Conservation (phyloP, 139 green algal genomes). For the Tetradesmus obliquus region DNA sequence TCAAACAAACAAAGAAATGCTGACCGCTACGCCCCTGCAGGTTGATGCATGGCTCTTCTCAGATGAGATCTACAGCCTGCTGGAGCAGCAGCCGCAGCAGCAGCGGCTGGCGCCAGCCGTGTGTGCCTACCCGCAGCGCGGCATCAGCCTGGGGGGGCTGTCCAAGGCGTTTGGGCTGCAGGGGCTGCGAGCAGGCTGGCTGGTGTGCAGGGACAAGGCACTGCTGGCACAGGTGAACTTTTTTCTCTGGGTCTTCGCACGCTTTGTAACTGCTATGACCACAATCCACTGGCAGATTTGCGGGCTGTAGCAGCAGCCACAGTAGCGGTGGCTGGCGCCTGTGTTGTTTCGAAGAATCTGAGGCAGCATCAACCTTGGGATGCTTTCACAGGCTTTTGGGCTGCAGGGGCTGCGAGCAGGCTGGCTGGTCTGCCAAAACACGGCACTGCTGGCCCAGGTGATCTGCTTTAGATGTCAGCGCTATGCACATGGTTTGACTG, state of each 20-base stretch:
- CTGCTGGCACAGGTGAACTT: slow-evolving; percentile 29
- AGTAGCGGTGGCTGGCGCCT: not conserved
- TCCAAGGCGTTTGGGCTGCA: slow-evolving; percentile 49
- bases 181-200: slow-evolving; percentile 53
- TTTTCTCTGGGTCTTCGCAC: not conserved
- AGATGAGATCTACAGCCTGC: slow-evolving; percentile 56
- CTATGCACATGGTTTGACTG: too few species aligned
- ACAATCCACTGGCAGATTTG: too few species aligned
- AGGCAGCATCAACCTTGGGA: too few species aligned
- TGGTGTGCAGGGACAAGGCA: slow-evolving; percentile 33
- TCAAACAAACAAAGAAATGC: not conserved
- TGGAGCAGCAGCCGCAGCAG: slow-evolving; percentile 23
- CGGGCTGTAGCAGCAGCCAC: not conserved
- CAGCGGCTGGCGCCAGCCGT: slow-evolving; percentile 28
- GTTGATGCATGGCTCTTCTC: slow-evolving; percentile 44
- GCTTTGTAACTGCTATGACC: too few species aligned
- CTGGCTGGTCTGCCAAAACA: slow-evolving; percentile 34
- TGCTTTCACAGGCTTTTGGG: slow-evolving; percentile 35
- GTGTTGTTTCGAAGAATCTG: too few species aligned
- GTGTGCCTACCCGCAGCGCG: not conserved
- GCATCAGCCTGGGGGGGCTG: slow-evolving; percentile 42
- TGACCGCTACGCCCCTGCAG: not conserved
- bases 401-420: slow-evolving; percentile 41
- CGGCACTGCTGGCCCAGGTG: not conserved
- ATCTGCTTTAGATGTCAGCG: too few species aligned